These are phyloP conservation scores for Chenopodium suecicum DNA, from an alignment of 148 eudicot genomes.

Conservation along the genomic window DNA sequence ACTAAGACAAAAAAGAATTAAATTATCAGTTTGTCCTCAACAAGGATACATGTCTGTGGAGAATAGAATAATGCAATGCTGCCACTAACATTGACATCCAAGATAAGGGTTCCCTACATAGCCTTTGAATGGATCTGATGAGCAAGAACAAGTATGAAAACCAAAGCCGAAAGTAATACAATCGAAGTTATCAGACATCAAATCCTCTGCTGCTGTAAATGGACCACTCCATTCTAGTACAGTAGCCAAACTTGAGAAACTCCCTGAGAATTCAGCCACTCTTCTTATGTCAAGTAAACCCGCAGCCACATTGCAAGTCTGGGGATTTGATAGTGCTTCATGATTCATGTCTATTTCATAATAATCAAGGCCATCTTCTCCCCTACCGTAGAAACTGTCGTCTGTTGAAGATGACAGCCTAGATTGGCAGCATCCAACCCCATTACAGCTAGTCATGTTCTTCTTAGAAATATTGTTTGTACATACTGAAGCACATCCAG, in stretches of 20 bases:
- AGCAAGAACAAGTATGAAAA: too few species aligned
- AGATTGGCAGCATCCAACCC: background rate
- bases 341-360: background rate
- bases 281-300: background rate
- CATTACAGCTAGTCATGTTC: background rate
- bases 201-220: too few species aligned
- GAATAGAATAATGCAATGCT: background rate
- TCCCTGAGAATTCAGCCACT: too few species aligned
- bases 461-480: background rate
- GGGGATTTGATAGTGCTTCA: background rate
- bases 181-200: too few species aligned
- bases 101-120: constrained; percentile 30
- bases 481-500: constrained; percentile 25
- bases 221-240: too few species aligned
- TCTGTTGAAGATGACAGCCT: too few species aligned
- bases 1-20: constrained; percentile 7
- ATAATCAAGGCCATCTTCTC: constrained; percentile 7
- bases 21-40: background rate
- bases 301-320: background rate
- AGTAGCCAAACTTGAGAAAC: too few species aligned
- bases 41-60: background rate
- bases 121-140: too few species aligned
- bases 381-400: too few species aligned
- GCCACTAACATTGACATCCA: constrained; percentile 24
- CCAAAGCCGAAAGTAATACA: too few species aligned